These are phyloP conservation scores for Nemania sp. DNA, from an alignment of 2,329 filamentous ascomycete species.

Conservation along the genomic window DNA sequence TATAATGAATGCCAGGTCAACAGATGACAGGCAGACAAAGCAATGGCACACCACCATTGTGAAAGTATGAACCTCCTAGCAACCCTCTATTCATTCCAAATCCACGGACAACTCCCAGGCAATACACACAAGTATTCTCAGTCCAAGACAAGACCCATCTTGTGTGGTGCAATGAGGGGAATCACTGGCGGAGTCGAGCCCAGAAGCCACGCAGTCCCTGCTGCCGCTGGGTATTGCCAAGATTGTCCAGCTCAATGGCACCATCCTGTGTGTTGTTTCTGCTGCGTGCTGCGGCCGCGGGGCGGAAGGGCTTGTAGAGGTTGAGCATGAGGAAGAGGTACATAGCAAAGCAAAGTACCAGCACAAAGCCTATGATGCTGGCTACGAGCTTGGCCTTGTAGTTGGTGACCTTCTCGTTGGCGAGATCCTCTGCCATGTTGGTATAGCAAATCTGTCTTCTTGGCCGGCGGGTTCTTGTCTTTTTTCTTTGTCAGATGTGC, in stretches of 20 bases:
- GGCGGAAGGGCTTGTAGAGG: slow-evolving; percentile 15
- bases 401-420: slow-evolving; percentile 7
- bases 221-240: background rate
- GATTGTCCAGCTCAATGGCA: slow-evolving; percentile 7
- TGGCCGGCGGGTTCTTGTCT: background rate
- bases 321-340: slow-evolving; percentile 25
- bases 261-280: background rate
- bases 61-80: too few relatives aligned
- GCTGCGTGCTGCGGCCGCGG: background rate
- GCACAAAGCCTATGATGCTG: background rate
- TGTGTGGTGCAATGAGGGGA: too few relatives aligned
- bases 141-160: too few relatives aligned
- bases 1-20: too few relatives aligned
- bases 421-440: slow-evolving; percentile 6
- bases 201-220: too few relatives aligned
- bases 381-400: slow-evolving; percentile 14
- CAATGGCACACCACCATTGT: too few relatives aligned
- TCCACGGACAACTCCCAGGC: too few relatives aligned
- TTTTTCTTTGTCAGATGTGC: background rate
- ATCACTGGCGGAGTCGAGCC: too few relatives aligned
- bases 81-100: too few relatives aligned
- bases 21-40: too few relatives aligned
- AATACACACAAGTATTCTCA: too few relatives aligned
- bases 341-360: background rate
- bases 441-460: background rate